phyloP scores from a whole-genome alignment of 208 protist species.

The Acanthamoeba castellanii region DNA sequence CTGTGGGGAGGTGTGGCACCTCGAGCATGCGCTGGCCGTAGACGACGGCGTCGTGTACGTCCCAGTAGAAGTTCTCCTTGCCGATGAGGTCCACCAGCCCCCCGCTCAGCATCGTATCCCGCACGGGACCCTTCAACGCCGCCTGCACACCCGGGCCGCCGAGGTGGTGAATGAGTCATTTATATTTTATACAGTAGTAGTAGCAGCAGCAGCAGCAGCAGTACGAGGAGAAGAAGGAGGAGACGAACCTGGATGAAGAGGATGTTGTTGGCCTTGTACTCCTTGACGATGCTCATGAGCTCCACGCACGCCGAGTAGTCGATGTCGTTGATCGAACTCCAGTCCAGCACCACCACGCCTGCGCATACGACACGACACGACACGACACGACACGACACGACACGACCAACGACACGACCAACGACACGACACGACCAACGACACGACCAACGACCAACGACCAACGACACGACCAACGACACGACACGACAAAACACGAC shows the following conservation, averaged over 20 bases:
- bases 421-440: too few species aligned
- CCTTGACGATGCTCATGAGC: slow-evolving; percentile 8
- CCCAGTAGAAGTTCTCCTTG: slow-evolving; percentile 66
- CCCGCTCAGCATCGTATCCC: slow-evolving; percentile 23
- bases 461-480: too few species aligned
- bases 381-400: too few species aligned
- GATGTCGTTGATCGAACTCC: slow-evolving; percentile 65
- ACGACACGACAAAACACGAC: too few species aligned
- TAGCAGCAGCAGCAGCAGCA: too few species aligned
- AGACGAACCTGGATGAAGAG: slow-evolving; percentile 22
- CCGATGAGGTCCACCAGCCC: slow-evolving; percentile 48
- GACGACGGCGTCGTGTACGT: slow-evolving; percentile 30
- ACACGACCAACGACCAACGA: too few species aligned
- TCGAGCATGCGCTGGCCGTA: slow-evolving; percentile 39
- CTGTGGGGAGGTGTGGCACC: not conserved
- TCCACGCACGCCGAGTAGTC: slow-evolving; percentile 45
- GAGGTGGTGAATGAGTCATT: too few species aligned
- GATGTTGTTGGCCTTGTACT: slow-evolving; percentile 67
- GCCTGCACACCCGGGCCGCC: not conserved
- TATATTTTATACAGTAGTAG: too few species aligned
- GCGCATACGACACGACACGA: too few species aligned
- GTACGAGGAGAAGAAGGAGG: not conserved
- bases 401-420: too few species aligned
- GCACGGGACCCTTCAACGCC: slow-evolving; percentile 31
- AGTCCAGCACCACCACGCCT: slow-evolving; percentile 56